phyloP scores from a whole-genome alignment of 345 rosid species.

The Ceriops tagal region DNA sequence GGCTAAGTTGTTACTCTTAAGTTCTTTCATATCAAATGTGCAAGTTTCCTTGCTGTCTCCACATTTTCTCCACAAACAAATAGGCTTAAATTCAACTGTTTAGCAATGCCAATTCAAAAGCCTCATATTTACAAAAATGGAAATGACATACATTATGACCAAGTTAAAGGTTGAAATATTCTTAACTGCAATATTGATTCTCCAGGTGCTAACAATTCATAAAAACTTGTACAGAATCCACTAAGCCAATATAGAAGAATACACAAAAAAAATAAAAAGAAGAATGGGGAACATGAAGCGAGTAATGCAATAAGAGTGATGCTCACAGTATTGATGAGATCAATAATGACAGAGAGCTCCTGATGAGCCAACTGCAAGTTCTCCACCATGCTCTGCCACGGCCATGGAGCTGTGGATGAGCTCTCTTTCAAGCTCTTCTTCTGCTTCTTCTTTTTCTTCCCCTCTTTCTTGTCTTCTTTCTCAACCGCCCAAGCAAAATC shows the following conservation, averaged over 20 bases:
- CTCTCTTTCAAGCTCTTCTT: constrained; percentile 62
- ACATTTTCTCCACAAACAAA: background rate
- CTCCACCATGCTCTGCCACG: constrained; percentile 90
- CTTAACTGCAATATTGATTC: background rate
- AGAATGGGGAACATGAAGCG: background rate
- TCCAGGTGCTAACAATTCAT: background rate
- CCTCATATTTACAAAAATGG: constrained; percentile 1
- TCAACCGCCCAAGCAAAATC: constrained; percentile 95
- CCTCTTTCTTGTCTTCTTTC: constrained; percentile 48
- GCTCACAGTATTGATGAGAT: constrained; percentile 88
- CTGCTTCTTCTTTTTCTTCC: constrained; percentile 48
- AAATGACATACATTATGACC: background rate
- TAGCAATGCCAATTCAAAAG: constrained; percentile 1
- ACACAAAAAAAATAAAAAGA: background rate
- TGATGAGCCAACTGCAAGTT: constrained; percentile 87
- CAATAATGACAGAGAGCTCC: constrained; percentile 81
- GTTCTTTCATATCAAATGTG: background rate
- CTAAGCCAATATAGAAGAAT: background rate
- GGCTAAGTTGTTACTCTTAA: background rate
- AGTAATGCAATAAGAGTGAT: background rate
- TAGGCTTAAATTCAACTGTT: constrained; percentile 2
- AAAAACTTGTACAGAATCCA: background rate
- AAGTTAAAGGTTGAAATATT: background rate
- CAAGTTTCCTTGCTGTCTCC: background rate
- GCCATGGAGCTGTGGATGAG: constrained; percentile 43